phyloP scores from a whole-genome alignment of 306 rosid species.

The Pachyrhizus erosus region DNA sequence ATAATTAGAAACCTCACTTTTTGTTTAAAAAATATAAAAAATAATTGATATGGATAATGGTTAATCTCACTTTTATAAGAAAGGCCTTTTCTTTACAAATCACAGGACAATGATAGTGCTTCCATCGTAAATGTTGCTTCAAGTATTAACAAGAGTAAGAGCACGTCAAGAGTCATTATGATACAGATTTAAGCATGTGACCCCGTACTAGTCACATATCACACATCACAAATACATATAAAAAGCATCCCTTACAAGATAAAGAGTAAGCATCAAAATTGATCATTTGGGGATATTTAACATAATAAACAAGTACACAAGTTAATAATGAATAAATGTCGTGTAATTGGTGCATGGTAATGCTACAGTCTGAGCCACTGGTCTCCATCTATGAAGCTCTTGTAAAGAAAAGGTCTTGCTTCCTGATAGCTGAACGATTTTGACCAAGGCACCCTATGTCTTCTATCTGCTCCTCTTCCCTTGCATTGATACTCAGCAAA shows the following conservation, averaged over 20 bases:
- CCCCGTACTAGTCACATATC: not conserved
- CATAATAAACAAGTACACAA: slow-evolving; percentile 16
- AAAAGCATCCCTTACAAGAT: slow-evolving; percentile 7
- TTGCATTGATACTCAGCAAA: slow-evolving; percentile 74
- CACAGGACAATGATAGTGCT: not conserved
- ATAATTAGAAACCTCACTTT: too few relatives aligned
- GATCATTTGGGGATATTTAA: not conserved
- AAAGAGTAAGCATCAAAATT: not conserved
- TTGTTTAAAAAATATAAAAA: too few relatives aligned
- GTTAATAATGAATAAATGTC: slow-evolving; percentile 14
- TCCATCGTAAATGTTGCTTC: not conserved
- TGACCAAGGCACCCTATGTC: slow-evolving; percentile 73
- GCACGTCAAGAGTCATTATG: not conserved
- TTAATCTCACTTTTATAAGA: too few relatives aligned
- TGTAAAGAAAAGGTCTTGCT: slow-evolving; percentile 64
- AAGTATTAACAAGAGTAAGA: not conserved
- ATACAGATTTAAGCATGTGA: slow-evolving; percentile 26
- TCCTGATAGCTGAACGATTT: slow-evolving; percentile 61
- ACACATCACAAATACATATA: too few relatives aligned
- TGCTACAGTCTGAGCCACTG: slow-evolving; percentile 77
- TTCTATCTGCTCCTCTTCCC: slow-evolving; percentile 73
- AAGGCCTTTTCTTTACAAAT: not conserved
- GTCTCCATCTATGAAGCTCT: slow-evolving; percentile 68
- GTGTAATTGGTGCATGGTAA: not conserved
- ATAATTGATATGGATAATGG: too few relatives aligned